phyloP scores from a whole-genome alignment of 1,284 basidiomycete genomes.

The Trichosporon asahii region DNA sequence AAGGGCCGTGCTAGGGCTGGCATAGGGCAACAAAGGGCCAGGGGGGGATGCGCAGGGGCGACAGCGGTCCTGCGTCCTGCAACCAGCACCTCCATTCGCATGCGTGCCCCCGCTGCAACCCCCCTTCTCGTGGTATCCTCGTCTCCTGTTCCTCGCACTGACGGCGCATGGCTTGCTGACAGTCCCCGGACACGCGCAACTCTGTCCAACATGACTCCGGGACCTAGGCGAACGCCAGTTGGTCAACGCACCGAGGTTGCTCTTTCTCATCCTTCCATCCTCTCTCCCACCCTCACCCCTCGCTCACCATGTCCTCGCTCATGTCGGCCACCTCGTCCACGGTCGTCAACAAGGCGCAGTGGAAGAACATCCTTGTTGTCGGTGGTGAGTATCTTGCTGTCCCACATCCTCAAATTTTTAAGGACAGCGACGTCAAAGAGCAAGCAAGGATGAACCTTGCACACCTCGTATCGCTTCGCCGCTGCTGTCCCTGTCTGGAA shows the following conservation, averaged over 20 bases:
- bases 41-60: neutral
- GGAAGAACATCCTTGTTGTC: constrained; percentile 43
- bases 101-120: neutral
- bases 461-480: neutral
- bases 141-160: neutral
- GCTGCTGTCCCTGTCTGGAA: neutral
- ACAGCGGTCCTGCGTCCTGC: neutral
- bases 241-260: neutral
- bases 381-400: constrained; percentile 33
- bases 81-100: neutral
- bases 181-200: neutral
- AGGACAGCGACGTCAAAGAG: neutral
- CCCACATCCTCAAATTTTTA: neutral
- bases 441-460: neutral
- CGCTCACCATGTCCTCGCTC: constrained; percentile 3
- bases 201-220: constrained; percentile 3
- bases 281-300: neutral
- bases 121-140: neutral
- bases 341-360: constrained; percentile 11
- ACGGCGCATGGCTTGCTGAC: neutral
- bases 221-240: neutral
- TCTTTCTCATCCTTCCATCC: constrained; percentile 6
- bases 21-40: neutral
- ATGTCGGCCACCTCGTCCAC: constrained; percentile 8
- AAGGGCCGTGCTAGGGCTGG: no score